Percentiles rank a stretch among this genome's conserved stretches.
Conservation (phyloP, 768 basidiomycete genomes). For the Russula dissimulans region DNA sequence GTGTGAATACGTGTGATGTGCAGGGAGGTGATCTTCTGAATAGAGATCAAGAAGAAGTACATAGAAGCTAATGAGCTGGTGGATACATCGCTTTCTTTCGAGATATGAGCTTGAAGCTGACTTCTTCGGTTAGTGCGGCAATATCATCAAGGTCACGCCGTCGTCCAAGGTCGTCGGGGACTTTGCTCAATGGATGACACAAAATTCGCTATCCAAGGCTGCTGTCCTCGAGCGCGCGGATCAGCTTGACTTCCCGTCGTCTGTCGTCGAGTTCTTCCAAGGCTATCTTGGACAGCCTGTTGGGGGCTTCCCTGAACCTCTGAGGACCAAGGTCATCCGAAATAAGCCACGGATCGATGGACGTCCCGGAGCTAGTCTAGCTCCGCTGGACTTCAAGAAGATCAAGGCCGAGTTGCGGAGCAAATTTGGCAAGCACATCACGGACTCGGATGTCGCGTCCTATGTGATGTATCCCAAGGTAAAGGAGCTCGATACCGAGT, state of each 20-base stretch:
- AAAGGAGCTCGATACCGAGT: slow-evolving; percentile 2
- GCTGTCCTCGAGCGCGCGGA: slow-evolving; percentile 84
- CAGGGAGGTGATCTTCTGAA: neutral
- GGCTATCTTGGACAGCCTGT: slow-evolving; percentile 97
- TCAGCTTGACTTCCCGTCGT: slow-evolving; percentile 93
- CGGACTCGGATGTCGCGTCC: slow-evolving; percentile 85
- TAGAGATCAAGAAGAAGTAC: slow-evolving; percentile 97
- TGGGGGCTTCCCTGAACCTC: slow-evolving; percentile 97
- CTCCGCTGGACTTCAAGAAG: slow-evolving; percentile 90
- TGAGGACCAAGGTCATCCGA: slow-evolving; percentile 86
- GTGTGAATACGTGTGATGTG: neutral
- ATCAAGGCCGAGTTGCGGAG: slow-evolving; percentile 87
- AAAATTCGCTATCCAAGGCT: slow-evolving; percentile 79
- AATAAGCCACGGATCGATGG: slow-evolving; percentile 90
- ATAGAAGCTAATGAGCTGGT: slow-evolving; percentile 95
- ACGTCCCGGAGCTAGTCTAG: slow-evolving; percentile 83
- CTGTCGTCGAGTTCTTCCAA: slow-evolving; percentile 98
- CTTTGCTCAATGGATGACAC: slow-evolving; percentile 99
- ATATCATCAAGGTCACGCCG: slow-evolving; percentile 98
- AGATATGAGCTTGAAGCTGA: slow-evolving; percentile 5
- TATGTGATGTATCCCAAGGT: slow-evolving; percentile 99
- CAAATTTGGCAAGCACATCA: slow-evolving; percentile 93
- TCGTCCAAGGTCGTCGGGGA: slow-evolving; percentile 99
- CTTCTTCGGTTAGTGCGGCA: slow-evolving; percentile 60
- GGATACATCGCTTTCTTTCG: slow-evolving; percentile 24